These are phyloP conservation scores for Geranomyces michiganensis DNA, from an alignment of 192 early-diverging fungal species.

Conservation along the genomic window DNA sequence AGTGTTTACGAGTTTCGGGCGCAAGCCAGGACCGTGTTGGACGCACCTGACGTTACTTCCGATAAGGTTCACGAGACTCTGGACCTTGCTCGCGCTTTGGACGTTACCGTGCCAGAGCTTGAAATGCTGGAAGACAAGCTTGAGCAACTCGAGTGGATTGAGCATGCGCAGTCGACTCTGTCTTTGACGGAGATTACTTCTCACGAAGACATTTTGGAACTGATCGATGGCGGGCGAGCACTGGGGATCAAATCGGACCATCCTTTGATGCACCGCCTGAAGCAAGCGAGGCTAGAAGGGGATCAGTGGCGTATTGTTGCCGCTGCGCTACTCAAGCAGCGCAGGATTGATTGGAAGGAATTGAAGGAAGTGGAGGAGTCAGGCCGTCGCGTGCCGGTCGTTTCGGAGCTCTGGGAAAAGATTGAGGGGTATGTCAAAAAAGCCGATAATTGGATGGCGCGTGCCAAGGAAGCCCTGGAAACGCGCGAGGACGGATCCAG, in stretches of 20 bases:
- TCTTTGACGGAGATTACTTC: neutral
- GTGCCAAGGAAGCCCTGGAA: neutral
- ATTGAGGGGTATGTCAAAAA: neutral
- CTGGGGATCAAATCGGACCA: conserved; percentile 31
- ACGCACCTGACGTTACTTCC: neutral
- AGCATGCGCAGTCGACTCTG: neutral
- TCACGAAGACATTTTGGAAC: conserved; percentile 15
- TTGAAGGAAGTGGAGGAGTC: conserved; percentile 14
- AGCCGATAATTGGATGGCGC: conserved; percentile 6
- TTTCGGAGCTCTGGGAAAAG: conserved; percentile 21
- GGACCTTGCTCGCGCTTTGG: conserved; percentile 6
- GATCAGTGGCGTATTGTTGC: conserved; percentile 33
- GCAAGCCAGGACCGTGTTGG: conserved; percentile 15
- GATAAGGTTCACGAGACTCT: conserved; percentile 13
- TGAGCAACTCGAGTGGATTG: conserved; percentile 18
- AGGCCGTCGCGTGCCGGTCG: conserved; percentile 6
- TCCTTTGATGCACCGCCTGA: conserved; percentile 29
- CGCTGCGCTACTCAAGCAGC: conserved; percentile 24
- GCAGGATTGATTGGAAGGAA: conserved; percentile 17
- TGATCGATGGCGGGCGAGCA: conserved; percentile 32
- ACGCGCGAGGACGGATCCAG: neutral
- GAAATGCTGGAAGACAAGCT: conserved; percentile 17
- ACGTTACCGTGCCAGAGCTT: conserved; percentile 18
- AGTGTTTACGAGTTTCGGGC: conserved; percentile 21
- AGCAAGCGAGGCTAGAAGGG: conserved; percentile 7